A percentile compares a stretch with the other conserved stretches of the same genome.
phyloP scores from a whole-genome alignment of 306 rosid genomes.

The Cicer chorassanicum region DNA sequence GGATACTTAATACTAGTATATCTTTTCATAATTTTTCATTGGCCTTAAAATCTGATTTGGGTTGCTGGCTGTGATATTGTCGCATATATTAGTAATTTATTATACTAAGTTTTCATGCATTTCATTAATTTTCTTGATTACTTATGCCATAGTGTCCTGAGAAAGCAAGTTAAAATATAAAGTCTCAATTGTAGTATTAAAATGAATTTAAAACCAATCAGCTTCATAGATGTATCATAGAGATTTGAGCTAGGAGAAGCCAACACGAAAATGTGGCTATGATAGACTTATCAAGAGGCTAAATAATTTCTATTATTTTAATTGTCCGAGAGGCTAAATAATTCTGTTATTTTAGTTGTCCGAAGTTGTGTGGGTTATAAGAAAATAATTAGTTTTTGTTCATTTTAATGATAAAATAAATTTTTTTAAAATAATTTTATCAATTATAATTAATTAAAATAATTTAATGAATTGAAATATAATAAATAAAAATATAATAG shows the following conservation, averaged over 20 bases:
- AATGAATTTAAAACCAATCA: constrained; percentile 22
- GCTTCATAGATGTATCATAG: constrained; percentile 33
- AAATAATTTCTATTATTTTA: neutral
- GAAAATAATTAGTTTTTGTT: no score
- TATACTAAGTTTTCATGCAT: constrained; percentile 13
- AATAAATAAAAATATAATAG: no score
- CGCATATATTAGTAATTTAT: constrained; percentile 50
- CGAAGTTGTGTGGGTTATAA: no score
- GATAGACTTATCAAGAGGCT: constrained; percentile 22
- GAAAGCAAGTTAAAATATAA: constrained; percentile 20
- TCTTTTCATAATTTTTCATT: constrained; percentile 33
- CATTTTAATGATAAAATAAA: no score
- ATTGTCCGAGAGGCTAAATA: constrained; percentile 5
- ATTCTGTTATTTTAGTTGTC: neutral
- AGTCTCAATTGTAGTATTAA: neutral
- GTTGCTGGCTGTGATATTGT: constrained; percentile 51
- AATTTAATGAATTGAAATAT: no score
- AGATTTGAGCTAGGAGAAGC: constrained; percentile 46
- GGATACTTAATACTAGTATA: neutral
- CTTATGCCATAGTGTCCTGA: neutral
- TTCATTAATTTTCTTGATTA: constrained; percentile 40
- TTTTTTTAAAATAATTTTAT: no score
- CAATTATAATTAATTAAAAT: no score
- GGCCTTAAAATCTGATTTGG: constrained; percentile 47
- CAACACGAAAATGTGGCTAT: constrained; percentile 16